These are phyloP conservation scores for Lepidium africanum DNA, from an alignment of 345 rosid species.

Conservation along the genomic window DNA sequence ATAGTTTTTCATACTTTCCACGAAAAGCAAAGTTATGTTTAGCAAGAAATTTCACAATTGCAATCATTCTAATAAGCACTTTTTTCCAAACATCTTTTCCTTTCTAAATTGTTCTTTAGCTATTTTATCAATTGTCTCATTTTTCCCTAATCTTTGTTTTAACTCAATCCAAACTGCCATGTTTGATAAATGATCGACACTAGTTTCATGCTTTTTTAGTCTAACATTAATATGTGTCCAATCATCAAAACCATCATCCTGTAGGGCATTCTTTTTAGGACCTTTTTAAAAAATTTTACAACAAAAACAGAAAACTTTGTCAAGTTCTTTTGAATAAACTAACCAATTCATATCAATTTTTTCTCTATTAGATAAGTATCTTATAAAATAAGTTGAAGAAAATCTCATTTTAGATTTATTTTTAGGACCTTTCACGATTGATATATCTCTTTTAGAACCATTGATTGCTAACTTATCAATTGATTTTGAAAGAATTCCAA, in stretches of 20 bases:
- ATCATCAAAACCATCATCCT: not conserved
- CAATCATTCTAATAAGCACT: not conserved
- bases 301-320: not conserved
- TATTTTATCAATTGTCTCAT: not conserved
- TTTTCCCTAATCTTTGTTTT: not conserved
- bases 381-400: not conserved
- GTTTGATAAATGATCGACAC: not conserved
- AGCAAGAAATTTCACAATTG: not conserved
- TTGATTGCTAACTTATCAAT: not conserved
- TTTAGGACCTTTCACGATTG: not conserved
- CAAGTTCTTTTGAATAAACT: not conserved
- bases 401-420: not conserved
- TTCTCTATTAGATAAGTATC: not conserved
- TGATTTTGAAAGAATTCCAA: not conserved
- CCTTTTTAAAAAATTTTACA: not conserved
- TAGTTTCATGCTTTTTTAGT: not conserved
- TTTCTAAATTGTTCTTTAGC: not conserved
- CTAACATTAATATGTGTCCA: not conserved
- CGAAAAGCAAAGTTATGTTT: not conserved
- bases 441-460: not conserved
- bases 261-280: not conserved
- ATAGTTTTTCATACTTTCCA: not conserved
- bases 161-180: not conserved
- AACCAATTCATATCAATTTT: not conserved
- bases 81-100: not conserved